Base-by-base conservation (phyloP, 352 stramenopile species). In the Phytopythium kandeliae region DNA sequence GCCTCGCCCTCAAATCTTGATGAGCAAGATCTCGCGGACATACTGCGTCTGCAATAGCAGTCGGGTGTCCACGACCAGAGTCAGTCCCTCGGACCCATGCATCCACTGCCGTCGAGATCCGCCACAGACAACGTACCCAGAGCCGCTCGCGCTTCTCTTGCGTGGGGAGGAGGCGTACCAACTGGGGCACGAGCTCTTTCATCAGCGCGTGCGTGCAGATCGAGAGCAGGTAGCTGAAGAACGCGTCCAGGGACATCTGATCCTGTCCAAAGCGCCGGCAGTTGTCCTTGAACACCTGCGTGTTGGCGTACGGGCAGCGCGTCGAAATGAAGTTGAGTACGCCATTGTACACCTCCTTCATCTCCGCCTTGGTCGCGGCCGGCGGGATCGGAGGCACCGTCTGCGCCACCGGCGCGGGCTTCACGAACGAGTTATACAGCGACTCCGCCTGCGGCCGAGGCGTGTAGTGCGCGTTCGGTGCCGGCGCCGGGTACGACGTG, bases 231-330 rank as follows among this genome's bases (percentile, higher is more conserved):
- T 94, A 94, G 35, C 71, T 83, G 40, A 89, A 90, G 63, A 72
- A 94, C 16, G 77, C 80, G 33, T 92, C 84, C 38, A 94, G 57
- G 30, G 84, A 86, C 78, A 94, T 87, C n/a, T 74, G 59, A 31
- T 94, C 84, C 36, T 94, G 84, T 2, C 84, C 84, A 42, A 94
- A 94, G 22, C 88, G 76, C 26, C 84, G 81, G 58, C 84, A 94
- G 64, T 94, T 94, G 62, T 94, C 84, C 62, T 94, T 94, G 57
- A 94, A 94, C 31, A 78, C 63, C 51, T 90, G 77, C 44, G 92
- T 45, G 33, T 94, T 88, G 3, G 84, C 84, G 62, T 94, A 84
- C 35, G 84, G 81, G 44, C 83, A 91, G 41, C 83, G 83, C 24
- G 69, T 71, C 43, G 77, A 71, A 21, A 94, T 63, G 19, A 94